These are phyloP conservation scores for Wolfiporia cocos DNA, from an alignment of 1,284 basidiomycete genomes.

Conservation along the genomic window DNA sequence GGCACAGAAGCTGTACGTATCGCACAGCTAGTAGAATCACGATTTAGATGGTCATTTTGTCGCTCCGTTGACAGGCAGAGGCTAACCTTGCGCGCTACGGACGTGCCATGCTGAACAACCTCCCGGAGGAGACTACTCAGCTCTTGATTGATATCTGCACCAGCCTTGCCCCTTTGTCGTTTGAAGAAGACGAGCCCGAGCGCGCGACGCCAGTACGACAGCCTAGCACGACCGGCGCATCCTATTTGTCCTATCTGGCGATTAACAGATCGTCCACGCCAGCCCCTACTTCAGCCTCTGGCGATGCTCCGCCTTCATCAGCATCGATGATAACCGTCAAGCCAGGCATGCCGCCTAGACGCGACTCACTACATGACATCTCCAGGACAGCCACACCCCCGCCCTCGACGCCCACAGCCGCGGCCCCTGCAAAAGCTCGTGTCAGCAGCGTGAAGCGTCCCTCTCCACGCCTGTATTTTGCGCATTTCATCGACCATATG, in stretches of 20 bases:
- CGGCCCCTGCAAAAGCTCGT: slow-evolving; percentile 20
- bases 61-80: slow-evolving; percentile 53
- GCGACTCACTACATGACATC: slow-evolving; percentile 30
- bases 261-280: slow-evolving; percentile 46
- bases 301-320: slow-evolving; percentile 33
- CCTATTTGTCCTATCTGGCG: slow-evolving; percentile 76
- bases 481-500: slow-evolving; percentile 91
- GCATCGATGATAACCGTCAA: slow-evolving; percentile 44
- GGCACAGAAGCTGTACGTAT: slow-evolving; percentile 72
- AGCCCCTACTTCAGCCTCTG: slow-evolving; percentile 28
- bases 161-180: slow-evolving; percentile 46
- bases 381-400: slow-evolving; percentile 25
- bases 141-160: slow-evolving; percentile 92
- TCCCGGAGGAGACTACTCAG: slow-evolving; percentile 86
- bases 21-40: neutral
- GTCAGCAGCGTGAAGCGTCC: slow-evolving; percentile 46
- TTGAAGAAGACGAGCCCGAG: slow-evolving; percentile 38
- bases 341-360: slow-evolving; percentile 27
- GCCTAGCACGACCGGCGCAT: slow-evolving; percentile 38
- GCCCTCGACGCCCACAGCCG: slow-evolving; percentile 17
- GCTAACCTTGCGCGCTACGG: slow-evolving; percentile 83
- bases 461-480: slow-evolving; percentile 85
- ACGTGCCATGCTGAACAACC: slow-evolving; percentile 72
- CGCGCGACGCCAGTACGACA: slow-evolving; percentile 17
- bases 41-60: neutral